phyloP scores from a whole-genome alignment of 202 grass and related monocot genomes.

The Dendrocalamus latiflorus region DNA sequence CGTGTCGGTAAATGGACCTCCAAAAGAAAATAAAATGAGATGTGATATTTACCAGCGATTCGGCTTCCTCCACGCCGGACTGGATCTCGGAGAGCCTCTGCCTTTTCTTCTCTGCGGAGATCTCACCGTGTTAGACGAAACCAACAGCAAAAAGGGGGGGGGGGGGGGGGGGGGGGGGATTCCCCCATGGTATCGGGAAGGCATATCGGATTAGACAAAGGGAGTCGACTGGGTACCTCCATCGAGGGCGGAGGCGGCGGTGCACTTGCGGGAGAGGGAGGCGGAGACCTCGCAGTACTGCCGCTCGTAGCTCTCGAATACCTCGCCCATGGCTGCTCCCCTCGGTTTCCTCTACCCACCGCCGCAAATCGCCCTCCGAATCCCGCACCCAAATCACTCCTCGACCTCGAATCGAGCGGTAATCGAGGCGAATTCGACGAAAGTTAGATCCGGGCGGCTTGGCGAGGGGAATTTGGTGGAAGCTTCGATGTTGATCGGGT shows the following conservation, averaged over 20 bases:
- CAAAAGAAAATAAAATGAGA: background rate
- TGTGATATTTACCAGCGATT: constrained; percentile 58
- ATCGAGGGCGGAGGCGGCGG: constrained; percentile 59
- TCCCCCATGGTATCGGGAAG: background rate
- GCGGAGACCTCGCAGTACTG: constrained; percentile 90
- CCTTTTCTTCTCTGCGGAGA: constrained; percentile 67
- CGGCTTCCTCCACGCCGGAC: constrained; percentile 69
- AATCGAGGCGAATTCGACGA: background rate
- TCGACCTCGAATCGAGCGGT: constrained; percentile 15
- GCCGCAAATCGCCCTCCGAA: background rate
- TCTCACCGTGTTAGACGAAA: constrained; percentile 6
- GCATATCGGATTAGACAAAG: background rate
- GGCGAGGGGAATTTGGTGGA: background rate
- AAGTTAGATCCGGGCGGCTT: background rate
- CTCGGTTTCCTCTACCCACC: background rate
- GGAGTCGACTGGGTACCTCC: constrained; percentile 40
- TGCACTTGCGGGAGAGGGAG: constrained; percentile 78
- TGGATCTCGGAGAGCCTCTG: constrained; percentile 89
- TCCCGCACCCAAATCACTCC: constrained; percentile 7
- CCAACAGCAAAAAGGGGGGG: background rate
- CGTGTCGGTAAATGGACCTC: background rate
- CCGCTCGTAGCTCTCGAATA: constrained; percentile 86
- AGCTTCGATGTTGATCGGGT: constrained; percentile 28
- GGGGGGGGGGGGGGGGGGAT: background rate
- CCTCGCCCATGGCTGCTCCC: constrained; percentile 74